Base-by-base conservation (phyloP, 1,284 basidiomycete species). In the Melampsora abietis-canadensis region DNA sequence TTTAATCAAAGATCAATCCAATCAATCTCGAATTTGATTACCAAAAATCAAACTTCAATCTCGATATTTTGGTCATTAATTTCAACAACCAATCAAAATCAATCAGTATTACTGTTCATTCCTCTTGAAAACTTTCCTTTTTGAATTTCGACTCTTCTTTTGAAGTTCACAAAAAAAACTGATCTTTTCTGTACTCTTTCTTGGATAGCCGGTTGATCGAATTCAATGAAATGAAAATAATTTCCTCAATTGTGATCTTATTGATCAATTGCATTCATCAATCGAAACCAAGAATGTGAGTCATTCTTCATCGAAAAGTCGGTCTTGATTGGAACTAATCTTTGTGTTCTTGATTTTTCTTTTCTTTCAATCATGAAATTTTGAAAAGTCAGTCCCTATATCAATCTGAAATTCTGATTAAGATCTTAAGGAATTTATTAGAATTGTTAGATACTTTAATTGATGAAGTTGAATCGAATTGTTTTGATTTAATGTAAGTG, bases 401-500 rank as follows among this genome's bases (percentile, higher is more conserved):
- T 27, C 6, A 1, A 27, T 15, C 6, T 21, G 6, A 54, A 27
- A n/a, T 2, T 12, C 14, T 27, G 51, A n/a, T 54, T 27, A 8
- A 54, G 14, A 6, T 54, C 14, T 7, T 54, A 6, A 54, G 6
- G 6, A n/a, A n/a, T n/a, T 27, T 54, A n/a, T 54, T 54, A n/a
- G 51, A 54, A 54, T 21, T 6, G 21, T 27, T 10, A 7, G 51
- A 54, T 54, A 19, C 12, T 2, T 27, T 8, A 1, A n/a, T 54
- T n/a, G n/a, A 21, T 8, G 17, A 40, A 1, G 1, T 10, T n/a
- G 2, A 10, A 15, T 54, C 51, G 2, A n/a, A n/a, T 54, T n/a
- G n/a, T 54, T 54, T 54, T n/a, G 51, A 54, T n/a, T 27, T 54
- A n/a, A 54, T 54, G 51, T 54, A n/a, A 27, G 51, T 54, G 2